Evolutionary conservation across 257 asterid species (phyloP).

Genomic region (Solanum etuberosum): DNA sequence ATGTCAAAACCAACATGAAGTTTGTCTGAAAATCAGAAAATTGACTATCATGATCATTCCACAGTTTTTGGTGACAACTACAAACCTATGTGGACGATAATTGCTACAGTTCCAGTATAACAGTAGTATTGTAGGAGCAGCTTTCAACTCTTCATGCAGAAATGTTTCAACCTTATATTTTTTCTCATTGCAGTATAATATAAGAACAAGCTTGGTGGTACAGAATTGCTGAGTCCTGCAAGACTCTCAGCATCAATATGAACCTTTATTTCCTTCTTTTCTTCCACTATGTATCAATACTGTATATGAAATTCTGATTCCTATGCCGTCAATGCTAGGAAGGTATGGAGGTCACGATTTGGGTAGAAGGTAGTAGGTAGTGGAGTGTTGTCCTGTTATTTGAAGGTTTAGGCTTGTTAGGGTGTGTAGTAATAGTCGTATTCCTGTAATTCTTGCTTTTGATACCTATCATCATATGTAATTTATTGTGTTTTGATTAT

Average conservation of each 20-base stretch:
- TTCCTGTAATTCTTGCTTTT: background rate
- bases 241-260: background rate
- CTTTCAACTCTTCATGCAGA: background rate
- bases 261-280: background rate
- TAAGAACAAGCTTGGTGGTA: background rate
- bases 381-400: background rate
- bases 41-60: background rate
- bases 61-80: background rate
- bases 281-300: background rate
- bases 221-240: background rate
- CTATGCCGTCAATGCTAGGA: background rate
- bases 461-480: background rate
- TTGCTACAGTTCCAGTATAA: background rate
- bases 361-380: background rate
- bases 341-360: background rate
- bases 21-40: background rate
- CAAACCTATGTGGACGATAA: background rate
- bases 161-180: background rate
- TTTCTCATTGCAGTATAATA: background rate
- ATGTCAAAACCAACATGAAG: background rate
- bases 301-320: background rate
- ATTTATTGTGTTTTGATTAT: too few species aligned
- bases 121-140: background rate
- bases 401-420: background rate
- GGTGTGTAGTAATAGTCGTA: background rate